phyloP scores from a whole-genome alignment of 495 filamentous ascomycete species.

The Tuber microsphaerosporum region DNA sequence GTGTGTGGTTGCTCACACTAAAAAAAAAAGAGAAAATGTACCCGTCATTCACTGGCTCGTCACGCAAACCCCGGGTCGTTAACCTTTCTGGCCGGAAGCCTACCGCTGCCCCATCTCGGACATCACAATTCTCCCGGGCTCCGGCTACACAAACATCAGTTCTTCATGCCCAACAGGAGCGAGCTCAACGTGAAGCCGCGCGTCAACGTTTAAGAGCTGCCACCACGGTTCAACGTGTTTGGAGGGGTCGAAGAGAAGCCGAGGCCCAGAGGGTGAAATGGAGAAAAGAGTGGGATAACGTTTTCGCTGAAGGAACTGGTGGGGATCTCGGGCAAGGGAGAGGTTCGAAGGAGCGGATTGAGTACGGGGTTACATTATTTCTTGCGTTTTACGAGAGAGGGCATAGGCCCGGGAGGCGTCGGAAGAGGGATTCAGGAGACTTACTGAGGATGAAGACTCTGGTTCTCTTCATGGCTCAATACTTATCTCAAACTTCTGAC shows the following conservation, averaged over 20 bases:
- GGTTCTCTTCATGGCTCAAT: constrained; percentile 12
- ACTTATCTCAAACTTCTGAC: background rate
- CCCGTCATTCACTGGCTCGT: constrained; percentile 78
- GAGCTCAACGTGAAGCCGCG: constrained; percentile 70
- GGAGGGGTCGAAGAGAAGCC: constrained; percentile 70
- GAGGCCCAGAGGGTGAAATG: constrained; percentile 52
- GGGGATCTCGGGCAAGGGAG: constrained; percentile 8
- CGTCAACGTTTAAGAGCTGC: constrained; percentile 68
- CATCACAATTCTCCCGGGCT: constrained; percentile 50
- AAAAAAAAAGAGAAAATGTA: constrained; percentile 57
- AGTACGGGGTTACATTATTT: constrained; percentile 31
- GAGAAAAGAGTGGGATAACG: constrained; percentile 62
- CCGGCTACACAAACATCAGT: constrained; percentile 58
- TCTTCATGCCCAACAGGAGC: constrained; percentile 76
- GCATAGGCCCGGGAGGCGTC: constrained; percentile 10
- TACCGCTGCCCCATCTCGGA: constrained; percentile 63
- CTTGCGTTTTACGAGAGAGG: constrained; percentile 36
- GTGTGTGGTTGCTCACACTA: background rate
- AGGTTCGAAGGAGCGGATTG: constrained; percentile 30
- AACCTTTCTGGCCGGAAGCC: constrained; percentile 75
- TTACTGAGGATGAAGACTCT: constrained; percentile 26
- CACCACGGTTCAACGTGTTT: constrained; percentile 67
- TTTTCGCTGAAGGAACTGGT: constrained; percentile 16
- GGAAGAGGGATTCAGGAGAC: constrained; percentile 22
- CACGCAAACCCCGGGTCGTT: constrained; percentile 78